Percentiles rank a stretch among this genome's conserved stretches.
Conservation (phyloP, 2,329 filamentous ascomycete genomes). For the Aciculosporium take region DNA sequence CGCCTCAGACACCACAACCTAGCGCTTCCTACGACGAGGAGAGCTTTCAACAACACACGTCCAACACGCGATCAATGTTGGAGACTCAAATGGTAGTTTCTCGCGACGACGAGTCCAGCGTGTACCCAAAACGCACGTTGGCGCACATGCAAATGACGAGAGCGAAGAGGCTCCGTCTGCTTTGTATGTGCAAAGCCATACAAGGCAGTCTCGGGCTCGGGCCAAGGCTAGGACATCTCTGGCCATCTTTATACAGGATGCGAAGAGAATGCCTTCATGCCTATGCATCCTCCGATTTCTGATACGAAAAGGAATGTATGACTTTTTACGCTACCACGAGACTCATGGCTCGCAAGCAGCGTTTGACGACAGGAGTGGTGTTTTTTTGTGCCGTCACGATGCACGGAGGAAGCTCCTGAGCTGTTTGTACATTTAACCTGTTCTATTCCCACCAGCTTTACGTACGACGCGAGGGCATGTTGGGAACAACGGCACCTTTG, state of each 20-base stretch:
- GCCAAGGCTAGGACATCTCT: background rate
- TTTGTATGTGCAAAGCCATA: background rate
- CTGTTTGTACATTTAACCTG: constrained; percentile 1
- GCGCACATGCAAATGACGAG: background rate
- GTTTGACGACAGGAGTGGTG: background rate
- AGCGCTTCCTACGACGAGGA: constrained; percentile 7
- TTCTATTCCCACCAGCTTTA: background rate
- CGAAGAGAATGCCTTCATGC: background rate
- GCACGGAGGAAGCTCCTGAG: too few species aligned
- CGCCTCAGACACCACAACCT: constrained; percentile 20
- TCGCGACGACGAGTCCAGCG: background rate
- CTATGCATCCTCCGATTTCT: background rate
- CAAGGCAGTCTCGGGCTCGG: background rate
- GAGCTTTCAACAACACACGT: background rate
- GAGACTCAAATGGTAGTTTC: background rate
- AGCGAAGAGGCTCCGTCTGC: background rate
- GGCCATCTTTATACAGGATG: background rate
- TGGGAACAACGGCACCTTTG: background rate
- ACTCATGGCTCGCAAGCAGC: background rate
- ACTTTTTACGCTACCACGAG: too few species aligned
- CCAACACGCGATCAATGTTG: background rate
- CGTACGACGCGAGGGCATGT: background rate
- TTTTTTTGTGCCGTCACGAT: too few species aligned
- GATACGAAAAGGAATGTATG: background rate
- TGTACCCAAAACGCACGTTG: background rate